Evolutionary conservation across 352 stramenopile species (phyloP), one percentile per base, ranked within the genome.

Genomic region (Phytophthora chlamydospora): DNA sequence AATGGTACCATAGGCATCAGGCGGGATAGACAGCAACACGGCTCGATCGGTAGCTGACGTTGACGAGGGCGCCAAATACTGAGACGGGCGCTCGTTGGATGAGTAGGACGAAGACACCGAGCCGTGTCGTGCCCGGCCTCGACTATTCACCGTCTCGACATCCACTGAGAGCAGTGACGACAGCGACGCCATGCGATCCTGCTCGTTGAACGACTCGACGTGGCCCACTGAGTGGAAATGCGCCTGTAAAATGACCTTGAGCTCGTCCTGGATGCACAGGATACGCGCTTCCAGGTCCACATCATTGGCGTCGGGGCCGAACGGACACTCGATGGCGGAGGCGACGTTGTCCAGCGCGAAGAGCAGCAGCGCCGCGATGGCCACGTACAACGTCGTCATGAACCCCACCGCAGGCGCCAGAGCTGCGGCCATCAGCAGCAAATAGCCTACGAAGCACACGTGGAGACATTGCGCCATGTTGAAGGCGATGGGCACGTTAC

Each of bases 101-200:
- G 73, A 81, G 62, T 81, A 81, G 8, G 73, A 81, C 13, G 73
- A 81, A 13, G 73, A 78, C 42, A 78, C 71, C 14, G 73, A 81
- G 21, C 53, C 60, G 19, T 72, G 73, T 19, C 69, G 61, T 12
- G 45, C 51, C 16, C 69, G 68, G 5, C 68, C 58, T 32, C 65
- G 61, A 55, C 21, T 75, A 29, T 29, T 29, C 4, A 68, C 43
- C 8, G 66, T 58, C 17, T 78, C 73, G 11, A 71, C 45, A 19
- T 77, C 63, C 29, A 73, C 62, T 14, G 73, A 78, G 6, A 81
- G 58, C 24, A 81, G 66, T 31, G 73, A 81, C 4, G 73, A 81
- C 34, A 81, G 44, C 36, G 73, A 81, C 24, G 73, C 73, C 69
- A 81, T 81, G 44, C 73, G 69, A 31, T 73, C 66, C 17, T 74